These are phyloP conservation scores for Pluteus cervinus DNA, from an alignment of 768 basidiomycete genomes.

Conservation along the genomic window DNA sequence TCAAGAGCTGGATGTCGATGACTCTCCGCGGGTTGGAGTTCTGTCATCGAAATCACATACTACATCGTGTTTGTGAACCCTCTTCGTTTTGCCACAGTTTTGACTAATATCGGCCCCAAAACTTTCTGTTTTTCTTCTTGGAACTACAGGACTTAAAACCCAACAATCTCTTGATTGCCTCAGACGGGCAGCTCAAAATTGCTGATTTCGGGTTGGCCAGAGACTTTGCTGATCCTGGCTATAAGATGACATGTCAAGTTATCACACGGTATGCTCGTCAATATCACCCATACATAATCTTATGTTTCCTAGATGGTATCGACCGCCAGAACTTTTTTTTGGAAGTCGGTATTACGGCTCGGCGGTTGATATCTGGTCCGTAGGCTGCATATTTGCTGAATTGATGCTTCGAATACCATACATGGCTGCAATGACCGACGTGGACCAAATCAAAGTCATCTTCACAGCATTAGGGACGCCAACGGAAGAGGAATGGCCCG, in stretches of 20 bases:
- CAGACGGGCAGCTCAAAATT: constrained; percentile 88
- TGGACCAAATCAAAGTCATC: constrained; percentile 93
- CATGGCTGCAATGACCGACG: constrained; percentile 90
- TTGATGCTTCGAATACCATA: constrained; percentile 96
- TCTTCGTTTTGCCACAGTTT: too few relatives aligned
- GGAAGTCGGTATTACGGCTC: constrained; percentile 88
- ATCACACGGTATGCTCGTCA: constrained; percentile 76
- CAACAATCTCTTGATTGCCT: constrained; percentile 93
- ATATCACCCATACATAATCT: constrained; percentile 5
- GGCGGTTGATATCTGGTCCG: constrained; percentile 94
- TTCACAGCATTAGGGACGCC: constrained; percentile 95
- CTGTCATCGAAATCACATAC: constrained; percentile 89
- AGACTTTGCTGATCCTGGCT: constrained; percentile 91
- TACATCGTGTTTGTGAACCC: constrained; percentile 69
- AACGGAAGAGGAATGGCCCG: constrained; percentile 96
- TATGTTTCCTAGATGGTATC: constrained; percentile 75
- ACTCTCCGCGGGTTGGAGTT: constrained; percentile 97
- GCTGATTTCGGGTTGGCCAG: constrained; percentile 98
- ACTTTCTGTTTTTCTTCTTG: not conserved
- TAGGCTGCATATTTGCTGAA: constrained; percentile 97
- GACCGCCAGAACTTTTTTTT: constrained; percentile 92
- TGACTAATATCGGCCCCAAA: not conserved
- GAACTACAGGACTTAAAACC: constrained; percentile 86
- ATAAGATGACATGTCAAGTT: constrained; percentile 97
- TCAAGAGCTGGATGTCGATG: constrained; percentile 99